Evolutionary conservation across 1,284 basidiomycete genomes (phyloP), one percentile per base, ranked within the genome.

Genomic region (Ganoderma sinense): DNA sequence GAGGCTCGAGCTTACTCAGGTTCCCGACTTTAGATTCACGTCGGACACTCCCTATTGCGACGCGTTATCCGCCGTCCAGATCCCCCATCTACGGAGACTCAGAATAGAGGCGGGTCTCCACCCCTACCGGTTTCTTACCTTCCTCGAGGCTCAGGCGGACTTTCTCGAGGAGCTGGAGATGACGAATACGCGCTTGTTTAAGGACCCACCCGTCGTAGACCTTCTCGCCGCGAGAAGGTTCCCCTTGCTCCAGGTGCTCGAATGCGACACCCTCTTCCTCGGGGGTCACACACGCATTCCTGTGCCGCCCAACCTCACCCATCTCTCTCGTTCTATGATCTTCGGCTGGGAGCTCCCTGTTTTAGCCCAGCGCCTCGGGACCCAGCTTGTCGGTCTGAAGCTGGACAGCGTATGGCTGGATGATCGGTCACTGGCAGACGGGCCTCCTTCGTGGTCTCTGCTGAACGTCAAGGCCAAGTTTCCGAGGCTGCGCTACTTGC

Each of bases 351-450:
- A 41, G 23, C 53, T 66, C 18, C 10, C 31, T 2, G 31, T 6
- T 7, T 2, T 55, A 33, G n/a, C 58, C 4, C 18, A 20, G 43
- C 43, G 23, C 33, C 14, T 29, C 13, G 23, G 63, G 0, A 23
- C 60, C 20, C 7, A 53, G 16, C 64, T 69, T 7, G 64, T 69
- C 40, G 63, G 60, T 26, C 61, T 69, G 26, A 59, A 61, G 51
- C 6, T 29, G 16, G 59, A 43, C 26, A 3, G 14, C 48, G 20
- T 51, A 8, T 7, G 20, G 55, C 23, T 13, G 10, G 13, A 2
- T 4, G 8, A n/a, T 23, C n/a, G 45, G 4, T 6, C 10, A 20
- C 45, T 10, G 45, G 20, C 20, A n/a, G 20, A 20, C n/a, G 20
- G 6, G 7, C 7, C n/a, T 40, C 7, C 11, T 26, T 20, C 41